Percentiles rank a stretch among this genome's conserved stretches.
These are phyloP conservation scores for Chrysoporthe austroafricana DNA, from an alignment of 2,329 filamentous ascomycete species.

Conservation along the genomic window DNA sequence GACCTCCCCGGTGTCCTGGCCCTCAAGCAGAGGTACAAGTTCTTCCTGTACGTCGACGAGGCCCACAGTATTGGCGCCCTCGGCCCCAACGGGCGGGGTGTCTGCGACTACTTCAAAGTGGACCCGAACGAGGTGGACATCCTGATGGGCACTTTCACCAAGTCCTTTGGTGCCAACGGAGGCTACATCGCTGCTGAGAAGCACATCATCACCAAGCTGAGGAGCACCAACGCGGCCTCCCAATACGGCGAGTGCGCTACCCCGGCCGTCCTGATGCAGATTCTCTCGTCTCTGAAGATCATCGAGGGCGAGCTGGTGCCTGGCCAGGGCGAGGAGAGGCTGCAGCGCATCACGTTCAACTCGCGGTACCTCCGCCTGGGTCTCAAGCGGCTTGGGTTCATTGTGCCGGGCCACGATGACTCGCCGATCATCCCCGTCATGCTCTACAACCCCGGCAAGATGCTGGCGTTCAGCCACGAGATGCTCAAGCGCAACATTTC, in stretches of 20 bases:
- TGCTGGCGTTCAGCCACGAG: conserved; percentile 96
- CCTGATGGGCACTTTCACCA: conserved; percentile 97
- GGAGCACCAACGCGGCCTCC: conserved; percentile 82
- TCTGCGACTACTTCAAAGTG: conserved; percentile 96
- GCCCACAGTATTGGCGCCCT: conserved; percentile 95
- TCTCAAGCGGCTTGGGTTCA: conserved; percentile 94
- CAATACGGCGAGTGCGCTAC: conserved; percentile 86
- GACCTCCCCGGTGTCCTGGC: conserved; percentile 88
- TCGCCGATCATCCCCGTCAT: conserved; percentile 94
- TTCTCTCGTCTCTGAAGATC: conserved; percentile 81
- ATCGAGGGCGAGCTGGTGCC: conserved; percentile 87
- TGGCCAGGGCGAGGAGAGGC: conserved; percentile 91
- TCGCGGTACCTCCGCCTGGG: conserved; percentile 96
- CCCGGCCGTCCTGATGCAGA: conserved; percentile 89
- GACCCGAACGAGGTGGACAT: conserved; percentile 89
- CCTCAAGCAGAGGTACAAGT: conserved; percentile 96
- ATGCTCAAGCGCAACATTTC: conserved; percentile 98
- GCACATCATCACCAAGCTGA: conserved; percentile 88
- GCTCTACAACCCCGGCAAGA: conserved; percentile 98
- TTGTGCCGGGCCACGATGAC: conserved; percentile 96
- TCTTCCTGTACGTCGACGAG: conserved; percentile 93
- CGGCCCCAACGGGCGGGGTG: conserved; percentile 84
- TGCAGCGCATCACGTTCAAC: conserved; percentile 97
- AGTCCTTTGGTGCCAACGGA: conserved; percentile 97
- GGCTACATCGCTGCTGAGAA: conserved; percentile 93